phyloP scores from a whole-genome alignment of 345 rosid species.

The Acer negundo region DNA sequence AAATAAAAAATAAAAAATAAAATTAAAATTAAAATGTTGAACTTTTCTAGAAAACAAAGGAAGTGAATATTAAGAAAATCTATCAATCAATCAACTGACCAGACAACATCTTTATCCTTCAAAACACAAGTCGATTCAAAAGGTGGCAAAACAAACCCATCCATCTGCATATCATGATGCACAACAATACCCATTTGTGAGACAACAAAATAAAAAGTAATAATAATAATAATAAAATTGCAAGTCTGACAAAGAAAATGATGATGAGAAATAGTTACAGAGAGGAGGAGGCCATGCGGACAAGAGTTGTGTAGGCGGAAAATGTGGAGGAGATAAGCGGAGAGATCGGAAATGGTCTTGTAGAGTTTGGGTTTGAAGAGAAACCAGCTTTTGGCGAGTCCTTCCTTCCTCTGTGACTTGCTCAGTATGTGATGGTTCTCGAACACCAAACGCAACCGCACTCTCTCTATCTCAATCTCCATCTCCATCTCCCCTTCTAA shows the following conservation, averaged over 20 bases:
- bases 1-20: not conserved
- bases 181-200: not conserved
- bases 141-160: constrained; percentile 82
- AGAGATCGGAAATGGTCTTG: constrained; percentile 64
- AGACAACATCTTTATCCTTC: constrained; percentile 74
- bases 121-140: constrained; percentile 75
- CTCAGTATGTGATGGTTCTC: constrained; percentile 50
- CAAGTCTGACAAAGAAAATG: no score
- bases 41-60: not conserved
- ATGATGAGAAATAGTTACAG: constrained; percentile 34
- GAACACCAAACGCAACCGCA: constrained; percentile 71
- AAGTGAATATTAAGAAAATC: not conserved
- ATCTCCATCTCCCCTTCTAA: not conserved
- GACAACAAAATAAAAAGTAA: not conserved
- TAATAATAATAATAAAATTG: not conserved
- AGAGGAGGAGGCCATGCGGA: constrained; percentile 75
- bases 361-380: constrained; percentile 66
- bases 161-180: constrained; percentile 61
- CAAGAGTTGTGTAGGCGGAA: constrained; percentile 66
- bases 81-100: constrained; percentile 41
- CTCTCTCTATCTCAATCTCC: constrained; percentile 9
- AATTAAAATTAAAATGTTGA: not conserved
- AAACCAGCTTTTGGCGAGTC: constrained; percentile 75
- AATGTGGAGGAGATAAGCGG: constrained; percentile 49
- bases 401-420: constrained; percentile 58